A percentile compares a stretch with the other conserved stretches of the same genome.
phyloP scores from a whole-genome alignment of 2,329 filamentous ascomycete species.

The Fusarium veterinarium region DNA sequence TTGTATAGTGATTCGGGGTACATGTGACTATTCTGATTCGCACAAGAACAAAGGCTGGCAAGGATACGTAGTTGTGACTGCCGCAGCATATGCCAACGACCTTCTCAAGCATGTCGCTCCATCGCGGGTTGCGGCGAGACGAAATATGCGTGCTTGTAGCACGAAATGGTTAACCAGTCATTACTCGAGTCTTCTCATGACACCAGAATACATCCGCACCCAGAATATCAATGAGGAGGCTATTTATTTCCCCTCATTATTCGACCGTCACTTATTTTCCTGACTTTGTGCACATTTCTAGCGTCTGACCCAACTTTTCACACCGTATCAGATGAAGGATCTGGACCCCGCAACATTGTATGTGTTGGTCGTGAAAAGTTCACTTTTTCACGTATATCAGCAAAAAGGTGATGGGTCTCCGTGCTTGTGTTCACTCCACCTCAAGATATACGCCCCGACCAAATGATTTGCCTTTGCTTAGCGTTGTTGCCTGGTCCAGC shows the following conservation, averaged over 20 bases:
- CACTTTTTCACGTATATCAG: background rate
- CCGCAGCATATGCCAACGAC: too few species aligned
- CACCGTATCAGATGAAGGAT: background rate
- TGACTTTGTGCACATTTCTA: background rate
- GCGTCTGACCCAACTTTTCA: rapidly evolving
- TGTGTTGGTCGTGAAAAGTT: background rate
- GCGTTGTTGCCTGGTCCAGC: background rate
- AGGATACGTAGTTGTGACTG: too few species aligned
- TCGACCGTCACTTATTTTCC: rapidly evolving
- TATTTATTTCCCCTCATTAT: rapidly evolving
- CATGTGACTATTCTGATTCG: too few species aligned
- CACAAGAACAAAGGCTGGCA: too few species aligned
- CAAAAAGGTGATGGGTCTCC: background rate
- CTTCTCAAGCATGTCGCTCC: too few species aligned
- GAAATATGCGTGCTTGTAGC: too few species aligned
- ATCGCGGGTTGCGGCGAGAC: too few species aligned
- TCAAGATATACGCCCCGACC: background rate
- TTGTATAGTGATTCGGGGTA: too few species aligned
- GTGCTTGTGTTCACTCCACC: background rate
- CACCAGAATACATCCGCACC: background rate
- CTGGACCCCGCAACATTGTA: background rate
- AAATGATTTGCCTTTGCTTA: background rate
- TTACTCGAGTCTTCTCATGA: background rate
- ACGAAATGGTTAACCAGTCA: too few species aligned
- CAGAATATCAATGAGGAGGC: rapidly evolving